Conservation (phyloP, 345 rosid species). For the Melaleuca alternifolia region DNA sequence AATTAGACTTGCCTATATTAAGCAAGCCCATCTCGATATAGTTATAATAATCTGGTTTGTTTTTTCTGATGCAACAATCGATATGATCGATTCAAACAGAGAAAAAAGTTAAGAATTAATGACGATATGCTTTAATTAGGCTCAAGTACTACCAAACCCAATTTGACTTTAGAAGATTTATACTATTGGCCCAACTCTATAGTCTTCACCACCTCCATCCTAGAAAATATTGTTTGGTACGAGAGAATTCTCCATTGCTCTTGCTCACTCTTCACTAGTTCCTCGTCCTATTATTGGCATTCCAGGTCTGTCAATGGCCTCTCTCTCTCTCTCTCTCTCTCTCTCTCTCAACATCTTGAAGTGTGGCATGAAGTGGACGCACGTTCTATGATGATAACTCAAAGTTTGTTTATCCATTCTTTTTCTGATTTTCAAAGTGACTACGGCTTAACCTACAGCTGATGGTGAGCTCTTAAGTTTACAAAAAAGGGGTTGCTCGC, state of each 20-base stretch:
- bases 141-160: neutral
- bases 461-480: neutral
- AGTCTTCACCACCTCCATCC: neutral
- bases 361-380: no score
- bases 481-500: neutral
- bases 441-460: neutral
- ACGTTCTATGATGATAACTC: fast-evolving
- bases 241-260: neutral
- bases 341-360: no score
- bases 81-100: neutral
- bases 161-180: neutral
- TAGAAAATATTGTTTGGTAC: neutral
- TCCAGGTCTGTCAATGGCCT: neutral
- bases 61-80: neutral
- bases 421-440: neutral
- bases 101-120: neutral
- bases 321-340: neutral
- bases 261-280: neutral
- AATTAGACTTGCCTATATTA: neutral
- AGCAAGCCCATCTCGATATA: neutral
- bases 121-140: neutral
- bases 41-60: neutral
- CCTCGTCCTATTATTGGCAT: neutral
- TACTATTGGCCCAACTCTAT: neutral
- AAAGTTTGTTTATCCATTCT: neutral